Percentiles rank a stretch among this genome's conserved stretches.
phyloP scores from a whole-genome alignment of 1,284 basidiomycete species.

The Mycena citricolor region DNA sequence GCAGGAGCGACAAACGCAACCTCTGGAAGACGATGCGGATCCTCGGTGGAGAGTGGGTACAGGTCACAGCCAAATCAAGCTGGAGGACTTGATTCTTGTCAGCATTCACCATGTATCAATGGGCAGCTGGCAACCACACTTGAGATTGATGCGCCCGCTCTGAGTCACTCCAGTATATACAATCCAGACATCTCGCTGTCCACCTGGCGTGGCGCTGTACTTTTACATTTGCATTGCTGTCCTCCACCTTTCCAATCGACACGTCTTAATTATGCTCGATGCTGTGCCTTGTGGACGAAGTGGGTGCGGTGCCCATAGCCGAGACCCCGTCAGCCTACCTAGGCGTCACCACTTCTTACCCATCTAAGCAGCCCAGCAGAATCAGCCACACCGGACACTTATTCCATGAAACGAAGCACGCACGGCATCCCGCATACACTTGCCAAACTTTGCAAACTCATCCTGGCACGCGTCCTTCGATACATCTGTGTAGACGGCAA shows the following conservation, averaged over 20 bases:
- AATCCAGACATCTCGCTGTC: constrained; percentile 10
- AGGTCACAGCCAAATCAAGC: constrained; percentile 45
- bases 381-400: too few relatives aligned
- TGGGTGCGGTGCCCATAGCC: too few relatives aligned
- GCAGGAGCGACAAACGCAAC: constrained; percentile 48
- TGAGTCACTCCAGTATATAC: constrained; percentile 11
- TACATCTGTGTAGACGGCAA: constrained; percentile 74
- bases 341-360: too few relatives aligned
- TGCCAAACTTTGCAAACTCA: constrained; percentile 76
- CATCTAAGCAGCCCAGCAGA: too few relatives aligned
- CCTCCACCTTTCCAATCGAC: too few relatives aligned
- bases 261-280: too few relatives aligned
- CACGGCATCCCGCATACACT: constrained; percentile 72
- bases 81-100: constrained; percentile 67
- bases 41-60: constrained; percentile 59
- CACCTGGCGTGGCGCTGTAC: too few relatives aligned
- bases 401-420: too few relatives aligned
- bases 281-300: too few relatives aligned
- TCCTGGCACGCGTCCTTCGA: constrained; percentile 73
- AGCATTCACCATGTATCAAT: constrained; percentile 77
- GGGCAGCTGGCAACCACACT: constrained; percentile 76
- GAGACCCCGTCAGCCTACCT: too few relatives aligned
- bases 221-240: too few relatives aligned
- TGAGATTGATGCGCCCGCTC: constrained; percentile 49
- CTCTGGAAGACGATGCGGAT: constrained; percentile 61